A percentile compares a stretch with the other conserved stretches of the same genome.
Evolutionary conservation across 257 asterid genomes (phyloP).

Genomic region (Capsicum rhomboideum): DNA sequence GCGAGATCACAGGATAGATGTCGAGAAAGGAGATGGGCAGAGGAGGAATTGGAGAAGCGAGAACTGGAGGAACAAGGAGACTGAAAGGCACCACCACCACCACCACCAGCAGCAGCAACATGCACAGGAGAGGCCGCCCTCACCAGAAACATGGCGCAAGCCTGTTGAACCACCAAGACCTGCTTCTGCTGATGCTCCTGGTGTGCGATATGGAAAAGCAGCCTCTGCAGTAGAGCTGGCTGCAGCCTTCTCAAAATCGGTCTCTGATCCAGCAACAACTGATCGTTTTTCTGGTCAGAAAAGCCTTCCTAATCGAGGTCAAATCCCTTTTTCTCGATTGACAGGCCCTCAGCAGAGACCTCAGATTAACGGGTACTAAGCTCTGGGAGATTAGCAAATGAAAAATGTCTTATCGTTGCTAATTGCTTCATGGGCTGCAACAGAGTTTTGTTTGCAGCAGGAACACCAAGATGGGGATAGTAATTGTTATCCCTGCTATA

Average conservation of each 20-base stretch:
- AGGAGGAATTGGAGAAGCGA: constrained; percentile 60
- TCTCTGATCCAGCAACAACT: constrained; percentile 41
- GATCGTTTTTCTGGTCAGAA: constrained; percentile 46
- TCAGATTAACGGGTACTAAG: constrained; percentile 85
- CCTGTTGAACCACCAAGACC: constrained; percentile 46
- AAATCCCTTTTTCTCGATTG: constrained; percentile 73
- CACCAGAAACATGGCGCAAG: constrained; percentile 95
- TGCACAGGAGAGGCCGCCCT: constrained; percentile 59
- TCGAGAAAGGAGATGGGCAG: constrained; percentile 44
- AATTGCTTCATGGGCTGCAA: not conserved
- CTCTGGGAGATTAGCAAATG: not conserved
- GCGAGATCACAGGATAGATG: constrained; percentile 54
- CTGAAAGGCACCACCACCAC: constrained; percentile 38
- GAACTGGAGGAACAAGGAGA: constrained; percentile 46
- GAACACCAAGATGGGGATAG: not conserved
- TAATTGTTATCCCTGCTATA: not conserved
- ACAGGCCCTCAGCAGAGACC: constrained; percentile 72
- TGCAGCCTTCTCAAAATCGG: constrained; percentile 75
- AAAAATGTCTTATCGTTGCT: not conserved
- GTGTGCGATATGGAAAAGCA: constrained; percentile 55
- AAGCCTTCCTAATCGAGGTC: constrained; percentile 49
- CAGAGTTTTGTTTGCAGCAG: not conserved
- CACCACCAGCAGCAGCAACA: constrained; percentile 38
- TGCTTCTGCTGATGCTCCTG: constrained; percentile 31
- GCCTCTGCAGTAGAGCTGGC: constrained; percentile 95